These are phyloP conservation scores for Neofusicoccum parvum DNA, from an alignment of 2,329 filamentous ascomycete species.

Conservation along the genomic window DNA sequence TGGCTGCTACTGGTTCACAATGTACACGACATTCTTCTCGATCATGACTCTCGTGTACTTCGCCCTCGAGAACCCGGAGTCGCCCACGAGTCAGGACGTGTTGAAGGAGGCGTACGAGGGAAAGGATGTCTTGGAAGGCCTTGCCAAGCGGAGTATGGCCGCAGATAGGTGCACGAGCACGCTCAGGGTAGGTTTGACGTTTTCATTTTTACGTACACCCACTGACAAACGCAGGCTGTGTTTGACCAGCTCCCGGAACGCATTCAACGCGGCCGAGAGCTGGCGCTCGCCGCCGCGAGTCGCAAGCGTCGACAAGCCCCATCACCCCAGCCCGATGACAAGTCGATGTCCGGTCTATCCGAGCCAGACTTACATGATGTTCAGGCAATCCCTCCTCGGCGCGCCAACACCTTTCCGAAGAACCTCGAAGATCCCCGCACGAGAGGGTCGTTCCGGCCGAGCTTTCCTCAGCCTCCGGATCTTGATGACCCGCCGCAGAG, in stretches of 20 bases:
- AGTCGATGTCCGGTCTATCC: conserved; percentile 15
- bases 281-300: conserved; percentile 26
- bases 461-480: conserved; percentile 31
- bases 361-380: conserved; percentile 20
- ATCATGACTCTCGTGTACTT: conserved; percentile 80
- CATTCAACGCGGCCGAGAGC: conserved; percentile 53
- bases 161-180: conserved; percentile 82
- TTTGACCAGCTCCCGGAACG: conserved; percentile 82
- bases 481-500: neutral
- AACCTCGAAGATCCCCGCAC: conserved; percentile 23
- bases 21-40: conserved; percentile 82
- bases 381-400: conserved; percentile 24
- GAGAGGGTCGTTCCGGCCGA: conserved; percentile 31
- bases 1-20: conserved; percentile 83
- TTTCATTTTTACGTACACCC: neutral
- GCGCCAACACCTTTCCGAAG: conserved; percentile 41
- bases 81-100: conserved; percentile 73
- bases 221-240: conserved; percentile 58
- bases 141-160: conserved; percentile 83
- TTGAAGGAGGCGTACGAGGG: conserved; percentile 83
- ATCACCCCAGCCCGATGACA: conserved; percentile 30
- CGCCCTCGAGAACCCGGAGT: conserved; percentile 77
- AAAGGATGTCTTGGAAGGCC: conserved; percentile 75
- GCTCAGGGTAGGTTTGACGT: conserved; percentile 64
- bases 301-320: conserved; percentile 43